phyloP scores from a whole-genome alignment of 148 eudicot species.

The Vaccinium darrowii region DNA sequence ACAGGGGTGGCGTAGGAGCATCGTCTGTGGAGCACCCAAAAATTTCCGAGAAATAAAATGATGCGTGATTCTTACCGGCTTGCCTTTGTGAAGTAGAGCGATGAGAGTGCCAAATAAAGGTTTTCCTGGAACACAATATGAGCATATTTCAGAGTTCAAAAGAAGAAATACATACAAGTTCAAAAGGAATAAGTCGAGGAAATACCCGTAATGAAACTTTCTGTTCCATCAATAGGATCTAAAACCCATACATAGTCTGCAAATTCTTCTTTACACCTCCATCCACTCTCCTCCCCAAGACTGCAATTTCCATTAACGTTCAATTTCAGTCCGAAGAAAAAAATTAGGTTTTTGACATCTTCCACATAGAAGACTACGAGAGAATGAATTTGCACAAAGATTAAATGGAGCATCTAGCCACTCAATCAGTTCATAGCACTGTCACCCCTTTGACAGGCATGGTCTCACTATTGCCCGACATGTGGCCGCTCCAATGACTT shows the following conservation, averaged over 20 bases:
- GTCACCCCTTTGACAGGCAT: no score
- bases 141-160: not conserved
- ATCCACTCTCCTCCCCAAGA: slow-evolving; percentile 90
- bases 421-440: not conserved
- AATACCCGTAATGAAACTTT: slow-evolving; percentile 90
- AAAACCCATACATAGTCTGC: slow-evolving; percentile 94
- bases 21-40: no score
- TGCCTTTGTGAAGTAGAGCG: slow-evolving; percentile 75
- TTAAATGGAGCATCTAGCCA: not conserved
- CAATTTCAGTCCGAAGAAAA: not conserved
- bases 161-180: not conserved
- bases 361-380: not conserved
- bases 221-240: slow-evolving; percentile 97
- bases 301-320: slow-evolving; percentile 37
- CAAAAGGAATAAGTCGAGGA: not conserved
- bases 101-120: slow-evolving; percentile 94
- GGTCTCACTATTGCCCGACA: not conserved
- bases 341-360: not conserved
- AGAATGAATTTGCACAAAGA: not conserved
- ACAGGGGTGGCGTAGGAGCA: not conserved
- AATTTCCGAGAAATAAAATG: not conserved
- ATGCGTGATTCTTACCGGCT: slow-evolving; percentile 71
- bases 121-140: slow-evolving; percentile 53
- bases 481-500: no score
- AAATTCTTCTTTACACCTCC: slow-evolving; percentile 75